phyloP scores from a whole-genome alignment of 1,284 basidiomycete genomes.

The Marasmius tenuissimus region DNA sequence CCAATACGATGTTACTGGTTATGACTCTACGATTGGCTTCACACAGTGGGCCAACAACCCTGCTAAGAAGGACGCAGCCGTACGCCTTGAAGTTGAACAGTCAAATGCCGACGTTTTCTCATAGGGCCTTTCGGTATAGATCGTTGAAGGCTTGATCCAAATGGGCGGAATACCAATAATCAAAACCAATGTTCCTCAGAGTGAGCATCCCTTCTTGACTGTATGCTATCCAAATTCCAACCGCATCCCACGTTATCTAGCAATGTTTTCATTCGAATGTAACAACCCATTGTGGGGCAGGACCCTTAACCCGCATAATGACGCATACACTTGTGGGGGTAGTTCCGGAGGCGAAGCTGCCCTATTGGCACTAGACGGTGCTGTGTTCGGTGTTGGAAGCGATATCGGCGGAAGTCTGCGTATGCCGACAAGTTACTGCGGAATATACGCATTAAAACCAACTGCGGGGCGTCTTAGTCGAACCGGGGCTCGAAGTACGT shows the following conservation, averaged over 20 bases:
- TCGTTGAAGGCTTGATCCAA: conserved; percentile 41
- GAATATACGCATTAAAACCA: conserved; percentile 82
- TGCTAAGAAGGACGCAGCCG: conserved; percentile 55
- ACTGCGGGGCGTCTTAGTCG: conserved; percentile 50
- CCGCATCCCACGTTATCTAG: no score
- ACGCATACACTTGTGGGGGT: conserved; percentile 70
- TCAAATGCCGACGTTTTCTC: neutral
- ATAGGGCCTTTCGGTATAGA: conserved; percentile 25
- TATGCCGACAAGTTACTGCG: conserved; percentile 82
- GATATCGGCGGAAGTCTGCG: conserved; percentile 79
- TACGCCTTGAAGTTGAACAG: conserved; percentile 33
- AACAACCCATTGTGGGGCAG: conserved; percentile 81
- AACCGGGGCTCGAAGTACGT: conserved; percentile 47
- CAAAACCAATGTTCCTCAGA: conserved; percentile 75
- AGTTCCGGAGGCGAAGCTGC: conserved; percentile 82
- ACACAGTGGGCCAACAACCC: conserved; percentile 67
- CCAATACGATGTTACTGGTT: conserved; percentile 65
- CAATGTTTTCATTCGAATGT: conserved; percentile 86
- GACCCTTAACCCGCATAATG: conserved; percentile 71
- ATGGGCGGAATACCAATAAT: conserved; percentile 51
- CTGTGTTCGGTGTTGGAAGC: conserved; percentile 75
- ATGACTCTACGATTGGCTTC: conserved; percentile 75
- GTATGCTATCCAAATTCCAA: no score
- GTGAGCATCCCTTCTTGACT: no score
- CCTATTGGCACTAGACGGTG: conserved; percentile 73